A percentile compares a stretch with the other conserved stretches of the same genome.
phyloP scores from a whole-genome alignment of 1,139 yeast genomes.

The Yamadazyma atmosphaerica region DNA sequence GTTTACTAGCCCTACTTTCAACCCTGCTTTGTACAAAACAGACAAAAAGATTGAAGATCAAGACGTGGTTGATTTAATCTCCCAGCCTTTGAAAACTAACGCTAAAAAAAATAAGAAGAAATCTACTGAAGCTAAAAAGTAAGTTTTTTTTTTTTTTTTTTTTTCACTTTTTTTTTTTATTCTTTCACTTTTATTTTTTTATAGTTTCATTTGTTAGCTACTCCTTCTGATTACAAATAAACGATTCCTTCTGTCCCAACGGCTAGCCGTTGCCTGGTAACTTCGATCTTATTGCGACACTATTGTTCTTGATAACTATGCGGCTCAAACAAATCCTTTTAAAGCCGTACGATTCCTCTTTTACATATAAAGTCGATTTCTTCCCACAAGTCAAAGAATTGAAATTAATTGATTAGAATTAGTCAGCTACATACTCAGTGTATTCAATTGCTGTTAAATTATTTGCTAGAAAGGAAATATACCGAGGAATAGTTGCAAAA shows the following conservation, averaged over 20 bases:
- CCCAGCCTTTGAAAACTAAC: constrained; percentile 54
- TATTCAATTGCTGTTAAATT: too few relatives aligned
- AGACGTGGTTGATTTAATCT: constrained; percentile 48
- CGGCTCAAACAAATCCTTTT: neutral
- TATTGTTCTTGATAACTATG: too few relatives aligned
- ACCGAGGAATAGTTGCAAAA: neutral
- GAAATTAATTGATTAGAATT: neutral
- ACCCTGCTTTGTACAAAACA: constrained; percentile 49
- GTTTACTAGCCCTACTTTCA: constrained; percentile 62
- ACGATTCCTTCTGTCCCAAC: too few relatives aligned
- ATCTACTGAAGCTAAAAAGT: constrained; percentile 14
- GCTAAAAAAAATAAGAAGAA: constrained; percentile 52
- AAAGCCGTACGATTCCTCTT: neutral
- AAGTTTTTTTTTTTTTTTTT: neutral
- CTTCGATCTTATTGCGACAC: too few relatives aligned
- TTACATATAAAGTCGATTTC: neutral
- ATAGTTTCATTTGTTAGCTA: too few relatives aligned
- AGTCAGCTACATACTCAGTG: too few relatives aligned
- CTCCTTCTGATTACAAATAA: too few relatives aligned
- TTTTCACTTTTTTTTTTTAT: too few relatives aligned
- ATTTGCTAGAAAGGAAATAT: neutral
- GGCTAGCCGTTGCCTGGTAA: too few relatives aligned
- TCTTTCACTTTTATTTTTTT: too few relatives aligned
- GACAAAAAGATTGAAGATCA: constrained; percentile 61
- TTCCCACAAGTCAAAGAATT: neutral